Percentiles rank a stretch among this genome's conserved stretches.
These are phyloP conservation scores for Cotoneaster glaucophyllus DNA, from an alignment of 306 rosid genomes.

Conservation along the genomic window DNA sequence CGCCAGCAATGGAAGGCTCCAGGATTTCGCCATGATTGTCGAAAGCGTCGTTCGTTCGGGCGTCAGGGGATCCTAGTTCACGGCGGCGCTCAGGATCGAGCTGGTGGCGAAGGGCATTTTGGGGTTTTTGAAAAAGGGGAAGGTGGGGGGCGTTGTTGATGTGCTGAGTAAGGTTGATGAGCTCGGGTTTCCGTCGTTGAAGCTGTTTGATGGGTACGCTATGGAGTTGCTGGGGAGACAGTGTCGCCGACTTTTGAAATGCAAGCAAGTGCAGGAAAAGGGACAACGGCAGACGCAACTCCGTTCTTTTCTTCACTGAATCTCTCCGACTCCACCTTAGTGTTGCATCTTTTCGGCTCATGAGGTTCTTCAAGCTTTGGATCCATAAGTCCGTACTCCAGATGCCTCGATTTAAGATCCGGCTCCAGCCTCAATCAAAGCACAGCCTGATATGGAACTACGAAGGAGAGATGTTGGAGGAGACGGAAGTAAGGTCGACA, in stretches of 20 bases:
- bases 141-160: constrained; percentile 32
- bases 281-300: no score
- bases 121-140: constrained; percentile 35
- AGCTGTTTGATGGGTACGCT: constrained; percentile 40
- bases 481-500: no score
- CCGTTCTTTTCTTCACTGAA: no score
- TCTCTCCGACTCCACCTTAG: no score
- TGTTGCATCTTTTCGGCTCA: no score
- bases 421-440: no score
- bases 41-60: constrained; percentile 43
- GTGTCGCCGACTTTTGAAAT: constrained; percentile 36
- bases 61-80: constrained; percentile 28
- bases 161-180: constrained; percentile 36
- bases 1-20: constrained; percentile 40
- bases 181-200: constrained; percentile 34
- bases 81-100: constrained; percentile 34
- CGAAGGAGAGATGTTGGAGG: no score
- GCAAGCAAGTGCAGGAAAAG: constrained; percentile 26
- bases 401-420: no score
- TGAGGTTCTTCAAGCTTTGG: no score
- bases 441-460: no score
- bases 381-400: no score
- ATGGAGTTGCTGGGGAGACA: constrained; percentile 39
- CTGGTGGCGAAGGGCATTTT: constrained; percentile 42
- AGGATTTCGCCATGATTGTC: constrained; percentile 35